Evolutionary conservation across 805 yeast genomes (phyloP).

Genomic region (Wickerhamomyces xylosicus): DNA sequence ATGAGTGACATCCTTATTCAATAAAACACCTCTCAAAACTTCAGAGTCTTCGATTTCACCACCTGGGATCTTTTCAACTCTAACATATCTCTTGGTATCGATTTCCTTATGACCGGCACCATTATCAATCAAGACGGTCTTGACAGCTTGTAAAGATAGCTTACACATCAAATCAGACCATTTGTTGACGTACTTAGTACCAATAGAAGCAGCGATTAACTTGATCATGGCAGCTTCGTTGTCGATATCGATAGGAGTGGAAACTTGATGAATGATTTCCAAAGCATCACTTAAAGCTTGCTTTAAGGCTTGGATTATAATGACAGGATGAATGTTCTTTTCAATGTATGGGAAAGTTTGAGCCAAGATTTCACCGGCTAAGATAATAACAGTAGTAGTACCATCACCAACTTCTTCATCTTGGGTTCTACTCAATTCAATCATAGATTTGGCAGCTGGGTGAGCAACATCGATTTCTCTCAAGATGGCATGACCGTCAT

Average conservation of each 20-base stretch:
- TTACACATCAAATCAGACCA: conserved; percentile 92
- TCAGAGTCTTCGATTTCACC: conserved; percentile 88
- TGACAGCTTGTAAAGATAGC: conserved; percentile 80
- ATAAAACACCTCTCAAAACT: conserved; percentile 83
- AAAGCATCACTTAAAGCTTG: conserved; percentile 86
- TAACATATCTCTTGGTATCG: conserved; percentile 85
- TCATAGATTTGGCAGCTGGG: conserved; percentile 98
- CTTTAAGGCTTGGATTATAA: conserved; percentile 88
- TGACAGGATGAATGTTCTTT: conserved; percentile 93
- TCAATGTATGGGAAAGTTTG: conserved; percentile 92
- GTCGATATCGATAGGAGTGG: conserved; percentile 71
- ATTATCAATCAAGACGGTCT: conserved; percentile 61
- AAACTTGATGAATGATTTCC: conserved; percentile 73
- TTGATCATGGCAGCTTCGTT: conserved; percentile 83
- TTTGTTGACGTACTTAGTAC: conserved; percentile 85
- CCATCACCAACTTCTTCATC: conserved; percentile 99
- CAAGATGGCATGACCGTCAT: conserved; percentile 97
- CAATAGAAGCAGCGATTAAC: conserved; percentile 83
- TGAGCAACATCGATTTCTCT: conserved; percentile 97
- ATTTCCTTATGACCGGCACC: conserved; percentile 61
- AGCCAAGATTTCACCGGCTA: conserved; percentile 95
- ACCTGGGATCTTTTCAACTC: conserved; percentile 95
- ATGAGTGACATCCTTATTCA: conserved; percentile 97
- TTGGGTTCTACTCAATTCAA: conserved; percentile 92
- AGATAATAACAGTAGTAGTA: conserved; percentile 91